These are phyloP conservation scores for Stereocaulon alpinum DNA, from an alignment of 495 filamentous ascomycete genomes.

Conservation along the genomic window DNA sequence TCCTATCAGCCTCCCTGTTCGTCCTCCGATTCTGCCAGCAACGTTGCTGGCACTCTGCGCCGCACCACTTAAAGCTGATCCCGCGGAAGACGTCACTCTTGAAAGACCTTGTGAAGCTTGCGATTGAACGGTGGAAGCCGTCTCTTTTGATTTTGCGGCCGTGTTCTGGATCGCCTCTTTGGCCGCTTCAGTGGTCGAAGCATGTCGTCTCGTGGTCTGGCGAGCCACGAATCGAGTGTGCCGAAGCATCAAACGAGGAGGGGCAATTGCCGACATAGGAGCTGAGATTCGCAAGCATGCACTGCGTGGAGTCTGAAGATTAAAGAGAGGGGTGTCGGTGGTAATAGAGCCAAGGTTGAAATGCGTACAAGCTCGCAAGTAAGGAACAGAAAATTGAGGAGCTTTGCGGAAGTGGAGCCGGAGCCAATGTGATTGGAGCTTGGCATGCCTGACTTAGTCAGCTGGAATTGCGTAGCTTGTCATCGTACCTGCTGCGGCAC, in stretches of 20 bases:
- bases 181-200: conserved; percentile 60
- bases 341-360: neutral
- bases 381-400: conserved; percentile 9
- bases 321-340: neutral
- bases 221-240: conserved; percentile 46
- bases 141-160: conserved; percentile 54
- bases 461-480: neutral
- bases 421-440: conserved; percentile 5
- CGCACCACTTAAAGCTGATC: conserved; percentile 61
- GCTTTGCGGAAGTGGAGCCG: conserved; percentile 11
- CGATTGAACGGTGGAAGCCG: conserved; percentile 51
- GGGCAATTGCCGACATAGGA: conserved; percentile 35
- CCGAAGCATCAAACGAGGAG: conserved; percentile 51
- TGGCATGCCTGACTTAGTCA: neutral
- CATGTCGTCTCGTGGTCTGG: conserved; percentile 46
- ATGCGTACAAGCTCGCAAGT: neutral
- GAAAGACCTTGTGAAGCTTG: conserved; percentile 83
- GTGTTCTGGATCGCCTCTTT: conserved; percentile 46
- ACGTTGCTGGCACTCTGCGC: conserved; percentile 53
- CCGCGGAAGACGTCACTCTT: conserved; percentile 68
- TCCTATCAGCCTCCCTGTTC: conserved; percentile 67
- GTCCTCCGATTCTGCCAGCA: conserved; percentile 69
- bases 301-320: neutral
- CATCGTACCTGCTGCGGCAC: neutral
- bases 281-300: conserved; percentile 11